Evolutionary conservation across 1,139 yeast species (phyloP).

Genomic region (Kodamaea arcana): DNA sequence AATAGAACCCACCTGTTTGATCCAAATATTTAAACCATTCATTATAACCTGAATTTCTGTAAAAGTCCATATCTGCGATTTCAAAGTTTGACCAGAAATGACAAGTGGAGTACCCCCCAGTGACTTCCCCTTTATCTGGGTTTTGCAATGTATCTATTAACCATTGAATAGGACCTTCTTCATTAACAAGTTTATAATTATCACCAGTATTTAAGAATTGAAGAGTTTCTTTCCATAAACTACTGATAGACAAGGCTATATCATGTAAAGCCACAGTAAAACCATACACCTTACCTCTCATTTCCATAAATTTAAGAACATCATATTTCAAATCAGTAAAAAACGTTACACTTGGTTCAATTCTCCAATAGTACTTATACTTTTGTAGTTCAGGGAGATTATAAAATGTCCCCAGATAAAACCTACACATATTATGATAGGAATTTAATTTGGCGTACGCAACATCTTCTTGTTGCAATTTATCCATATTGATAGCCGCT

Average conservation of each 20-base stretch:
- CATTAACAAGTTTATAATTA: conserved; percentile 55
- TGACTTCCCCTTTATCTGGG: conserved; percentile 47
- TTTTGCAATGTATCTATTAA: conserved; percentile 61
- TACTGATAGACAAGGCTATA: conserved; percentile 55
- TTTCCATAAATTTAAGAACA: conserved; percentile 69
- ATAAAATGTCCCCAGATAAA: conserved; percentile 61
- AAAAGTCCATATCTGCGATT: conserved; percentile 78
- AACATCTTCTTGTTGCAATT: conserved; percentile 43
- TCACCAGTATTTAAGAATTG: conserved; percentile 54
- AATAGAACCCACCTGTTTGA: conserved; percentile 70
- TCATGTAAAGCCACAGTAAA: conserved; percentile 68
- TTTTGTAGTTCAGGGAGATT: conserved; percentile 56
- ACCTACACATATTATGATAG: conserved; percentile 79
- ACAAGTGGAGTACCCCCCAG: conserved; percentile 77
- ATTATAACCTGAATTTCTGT: conserved; percentile 59
- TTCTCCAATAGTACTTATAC: conserved; percentile 67
- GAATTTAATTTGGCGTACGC: conserved; percentile 62
- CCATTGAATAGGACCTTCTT: conserved; percentile 64
- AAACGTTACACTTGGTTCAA: conserved; percentile 72
- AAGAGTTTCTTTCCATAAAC: conserved; percentile 68
- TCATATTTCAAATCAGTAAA: conserved; percentile 70
- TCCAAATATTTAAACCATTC: conserved; percentile 66
- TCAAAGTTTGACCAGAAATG: conserved; percentile 90
- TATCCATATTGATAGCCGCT: conserved; percentile 36
- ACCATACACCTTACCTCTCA: conserved; percentile 62